Evolutionary conservation across 768 basidiomycete species (phyloP).

Genomic region (Boletus speciosus): DNA sequence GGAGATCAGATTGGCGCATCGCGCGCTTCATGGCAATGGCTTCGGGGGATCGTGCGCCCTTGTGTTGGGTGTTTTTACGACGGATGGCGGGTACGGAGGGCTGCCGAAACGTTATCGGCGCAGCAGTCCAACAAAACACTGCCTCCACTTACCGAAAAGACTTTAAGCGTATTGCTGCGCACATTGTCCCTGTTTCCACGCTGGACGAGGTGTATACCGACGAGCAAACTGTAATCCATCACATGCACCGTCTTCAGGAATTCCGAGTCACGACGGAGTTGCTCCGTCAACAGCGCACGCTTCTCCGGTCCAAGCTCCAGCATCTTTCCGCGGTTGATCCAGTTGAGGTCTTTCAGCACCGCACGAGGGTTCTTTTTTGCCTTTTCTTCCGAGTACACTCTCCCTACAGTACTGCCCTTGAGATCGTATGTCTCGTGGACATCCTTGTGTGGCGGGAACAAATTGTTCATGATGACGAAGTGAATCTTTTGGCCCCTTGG

Average conservation of each 20-base stretch:
- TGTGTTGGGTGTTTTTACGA: slow-evolving; percentile 56
- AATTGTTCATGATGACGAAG: slow-evolving; percentile 99
- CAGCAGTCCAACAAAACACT: background rate
- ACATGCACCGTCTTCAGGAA: slow-evolving; percentile 79
- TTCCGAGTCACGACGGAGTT: slow-evolving; percentile 83
- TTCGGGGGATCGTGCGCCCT: slow-evolving; percentile 59
- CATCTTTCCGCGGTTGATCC: slow-evolving; percentile 75
- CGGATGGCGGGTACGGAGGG: slow-evolving; percentile 68
- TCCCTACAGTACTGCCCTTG: slow-evolving; percentile 90
- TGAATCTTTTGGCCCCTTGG: slow-evolving; percentile 94
- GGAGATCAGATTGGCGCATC: slow-evolving; percentile 78
- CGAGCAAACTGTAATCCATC: slow-evolving; percentile 95
- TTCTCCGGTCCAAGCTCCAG: slow-evolving; percentile 97
- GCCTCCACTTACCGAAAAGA: slow-evolving; percentile 72
- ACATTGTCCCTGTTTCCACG: slow-evolving; percentile 91
- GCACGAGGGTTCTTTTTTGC: slow-evolving; percentile 75
- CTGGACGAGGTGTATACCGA: slow-evolving; percentile 90
- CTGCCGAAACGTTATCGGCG: slow-evolving; percentile 33
- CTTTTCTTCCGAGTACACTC: slow-evolving; percentile 84
- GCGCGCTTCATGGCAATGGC: slow-evolving; percentile 83
- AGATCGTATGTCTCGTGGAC: slow-evolving; percentile 97
- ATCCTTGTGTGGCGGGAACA: slow-evolving; percentile 96
- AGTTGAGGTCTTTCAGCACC: slow-evolving; percentile 94
- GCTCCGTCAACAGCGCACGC: slow-evolving; percentile 84
- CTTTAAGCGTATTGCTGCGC: slow-evolving; percentile 83